Evolutionary conservation across 805 yeast species (phyloP).

Genomic region (Pichia membranifaciens): DNA sequence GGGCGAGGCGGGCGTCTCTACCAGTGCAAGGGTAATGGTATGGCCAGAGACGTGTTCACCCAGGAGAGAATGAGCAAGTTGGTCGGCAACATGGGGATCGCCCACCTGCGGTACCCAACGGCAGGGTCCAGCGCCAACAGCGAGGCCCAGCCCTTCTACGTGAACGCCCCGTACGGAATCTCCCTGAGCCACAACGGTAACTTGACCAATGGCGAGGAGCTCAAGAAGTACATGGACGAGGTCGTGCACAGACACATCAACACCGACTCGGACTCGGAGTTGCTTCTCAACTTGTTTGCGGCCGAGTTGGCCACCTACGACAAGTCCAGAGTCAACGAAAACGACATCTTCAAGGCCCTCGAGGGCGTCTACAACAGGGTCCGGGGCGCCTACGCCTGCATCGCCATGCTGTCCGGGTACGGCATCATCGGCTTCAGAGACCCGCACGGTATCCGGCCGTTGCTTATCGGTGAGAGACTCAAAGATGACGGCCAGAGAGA

Average conservation of each 20-base stretch:
- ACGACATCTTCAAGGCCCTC: slow-evolving; percentile 81
- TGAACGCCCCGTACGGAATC: slow-evolving; percentile 94
- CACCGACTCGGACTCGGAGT: slow-evolving; percentile 94
- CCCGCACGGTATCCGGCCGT: slow-evolving; percentile 94
- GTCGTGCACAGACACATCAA: slow-evolving; percentile 95
- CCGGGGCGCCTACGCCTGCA: slow-evolving; percentile 97
- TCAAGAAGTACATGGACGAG: slow-evolving; percentile 79
- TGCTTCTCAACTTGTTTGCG: slow-evolving; percentile 84
- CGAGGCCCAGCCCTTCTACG: slow-evolving; percentile 98
- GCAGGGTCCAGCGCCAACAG: slow-evolving; percentile 94
- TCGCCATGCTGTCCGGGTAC: slow-evolving; percentile 92
- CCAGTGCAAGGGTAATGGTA: slow-evolving; percentile 98
- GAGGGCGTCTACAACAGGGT: slow-evolving; percentile 73
- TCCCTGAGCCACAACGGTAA: slow-evolving; percentile 91
- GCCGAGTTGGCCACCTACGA: slow-evolving; percentile 85
- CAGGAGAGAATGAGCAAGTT: slow-evolving; percentile 69
- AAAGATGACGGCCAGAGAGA: slow-evolving; percentile 67
- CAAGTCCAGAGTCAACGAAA: slow-evolving; percentile 87
- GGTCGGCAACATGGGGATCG: slow-evolving; percentile 92
- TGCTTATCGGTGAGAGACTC: slow-evolving; percentile 75
- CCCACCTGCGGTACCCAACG: slow-evolving; percentile 93
- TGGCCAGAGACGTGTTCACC: slow-evolving; percentile 97
- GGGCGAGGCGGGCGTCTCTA: slow-evolving; percentile 89
- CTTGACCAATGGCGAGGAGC: slow-evolving; percentile 76
- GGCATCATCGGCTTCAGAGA: slow-evolving; percentile 95